Percentiles rank a stretch among this genome's conserved stretches.
These are phyloP conservation scores for Colletotrichum musae DNA, from an alignment of 2,329 filamentous ascomycete genomes.

Conservation along the genomic window DNA sequence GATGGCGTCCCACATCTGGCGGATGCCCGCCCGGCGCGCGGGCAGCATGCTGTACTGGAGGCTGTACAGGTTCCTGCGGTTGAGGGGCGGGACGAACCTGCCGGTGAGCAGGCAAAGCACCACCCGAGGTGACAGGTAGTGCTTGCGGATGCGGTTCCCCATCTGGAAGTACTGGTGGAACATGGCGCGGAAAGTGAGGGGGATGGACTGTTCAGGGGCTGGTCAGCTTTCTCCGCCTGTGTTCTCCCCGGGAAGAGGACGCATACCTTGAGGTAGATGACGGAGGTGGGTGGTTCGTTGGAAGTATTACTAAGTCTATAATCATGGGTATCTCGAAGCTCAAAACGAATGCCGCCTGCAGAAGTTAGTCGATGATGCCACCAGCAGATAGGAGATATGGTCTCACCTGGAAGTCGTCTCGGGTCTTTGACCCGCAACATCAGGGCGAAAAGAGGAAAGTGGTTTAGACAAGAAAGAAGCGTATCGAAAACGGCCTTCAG, in stretches of 20 bases:
- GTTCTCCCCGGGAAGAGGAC: neutral
- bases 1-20: conserved; percentile 87
- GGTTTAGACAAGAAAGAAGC: conserved; percentile 92
- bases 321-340: conserved; percentile 82
- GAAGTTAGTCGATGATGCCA: conserved; percentile 67
- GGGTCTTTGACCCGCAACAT: conserved; percentile 98
- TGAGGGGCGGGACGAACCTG: conserved; percentile 94
- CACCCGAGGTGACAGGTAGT: conserved; percentile 92
- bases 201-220: conserved; percentile 76
- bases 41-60: conserved; percentile 99
- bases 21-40: conserved; percentile 81
- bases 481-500: conserved; percentile 94
- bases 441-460: conserved; percentile 96
- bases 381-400: accelerated
- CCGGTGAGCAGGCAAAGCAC: conserved; percentile 90
- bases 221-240: conserved; percentile 22
- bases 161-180: conserved; percentile 98
- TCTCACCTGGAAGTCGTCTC: conserved; percentile 83
- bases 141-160: conserved; percentile 90
- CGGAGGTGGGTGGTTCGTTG: conserved; percentile 76
- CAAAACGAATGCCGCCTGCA: conserved; percentile 86
- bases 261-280: conserved; percentile 86
- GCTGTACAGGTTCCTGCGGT: conserved; percentile 94
- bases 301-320: conserved; percentile 59
- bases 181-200: conserved; percentile 91